A percentile compares a stretch with the other conserved stretches of the same genome.
phyloP scores from a whole-genome alignment of 2,329 filamentous ascomycete genomes.

The Albophoma yamanashiensis region DNA sequence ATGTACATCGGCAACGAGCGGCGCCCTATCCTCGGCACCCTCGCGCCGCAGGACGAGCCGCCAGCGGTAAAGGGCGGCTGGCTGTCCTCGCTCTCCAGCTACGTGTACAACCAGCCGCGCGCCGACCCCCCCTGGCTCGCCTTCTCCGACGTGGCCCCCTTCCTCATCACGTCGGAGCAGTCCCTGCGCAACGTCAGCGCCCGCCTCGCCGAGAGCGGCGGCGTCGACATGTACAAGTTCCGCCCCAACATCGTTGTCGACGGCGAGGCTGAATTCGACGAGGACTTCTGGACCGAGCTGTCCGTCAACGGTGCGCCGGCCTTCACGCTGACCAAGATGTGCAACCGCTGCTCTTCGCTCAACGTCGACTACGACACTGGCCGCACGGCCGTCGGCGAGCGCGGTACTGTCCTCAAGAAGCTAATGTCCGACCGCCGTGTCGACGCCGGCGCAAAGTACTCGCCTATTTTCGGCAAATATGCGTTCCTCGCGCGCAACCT shows the following conservation, averaged over 20 bases:
- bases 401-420: constrained; percentile 55
- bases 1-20: constrained; percentile 54
- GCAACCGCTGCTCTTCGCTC: constrained; percentile 55
- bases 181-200: constrained; percentile 58
- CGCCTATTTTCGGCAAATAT: constrained; percentile 64
- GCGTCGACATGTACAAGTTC: constrained; percentile 57
- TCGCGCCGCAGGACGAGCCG: constrained; percentile 21
- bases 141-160: constrained; percentile 67
- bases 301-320: constrained; percentile 24
- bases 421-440: constrained; percentile 61
- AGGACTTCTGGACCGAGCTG: constrained; percentile 64
- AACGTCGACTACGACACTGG: constrained; percentile 65
- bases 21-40: constrained; percentile 51
- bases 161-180: constrained; percentile 58
- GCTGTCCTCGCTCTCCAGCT: constrained; percentile 22
- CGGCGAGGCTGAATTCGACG: constrained; percentile 50
- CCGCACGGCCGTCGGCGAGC: constrained; percentile 41
- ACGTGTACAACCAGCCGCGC: constrained; percentile 10
- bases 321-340: constrained; percentile 58
- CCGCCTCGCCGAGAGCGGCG: constrained; percentile 36
- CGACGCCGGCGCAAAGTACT: constrained; percentile 56
- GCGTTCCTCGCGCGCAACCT: constrained; percentile 39
- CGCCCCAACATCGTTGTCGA: constrained; percentile 63
- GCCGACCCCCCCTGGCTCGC: constrained; percentile 41
- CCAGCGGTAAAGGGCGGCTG: constrained; percentile 18